Percentiles rank a stretch among this genome's conserved stretches.
These are phyloP conservation scores for Cytidiella melzeri DNA, from an alignment of 768 basidiomycete species.

Conservation along the genomic window DNA sequence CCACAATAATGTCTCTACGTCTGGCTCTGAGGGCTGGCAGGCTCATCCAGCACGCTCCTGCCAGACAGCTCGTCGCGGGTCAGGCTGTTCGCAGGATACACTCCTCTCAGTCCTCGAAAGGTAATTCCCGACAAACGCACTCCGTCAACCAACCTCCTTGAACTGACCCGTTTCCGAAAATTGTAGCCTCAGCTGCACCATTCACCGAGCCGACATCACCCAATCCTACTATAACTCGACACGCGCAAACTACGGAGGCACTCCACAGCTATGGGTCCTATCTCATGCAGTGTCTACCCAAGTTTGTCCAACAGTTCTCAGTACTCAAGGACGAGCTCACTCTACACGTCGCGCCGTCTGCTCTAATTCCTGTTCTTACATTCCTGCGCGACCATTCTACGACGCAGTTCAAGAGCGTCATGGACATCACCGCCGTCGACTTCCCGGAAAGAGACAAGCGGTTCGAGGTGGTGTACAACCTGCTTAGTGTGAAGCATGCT, in stretches of 20 bases:
- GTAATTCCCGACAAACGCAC: slow-evolving; percentile 25
- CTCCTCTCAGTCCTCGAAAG: slow-evolving; percentile 33
- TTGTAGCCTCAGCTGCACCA: slow-evolving; percentile 61
- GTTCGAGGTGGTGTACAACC: slow-evolving; percentile 96
- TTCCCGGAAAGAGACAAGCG: slow-evolving; percentile 89
- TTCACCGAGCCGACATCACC: slow-evolving; percentile 88
- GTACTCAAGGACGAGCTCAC: slow-evolving; percentile 94
- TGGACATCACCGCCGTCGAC: slow-evolving; percentile 95
- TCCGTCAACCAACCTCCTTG: not conserved
- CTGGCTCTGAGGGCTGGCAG: slow-evolving; percentile 38
- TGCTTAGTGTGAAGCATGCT: slow-evolving; percentile 73
- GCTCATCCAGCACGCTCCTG: slow-evolving; percentile 31
- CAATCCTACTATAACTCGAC: slow-evolving; percentile 71
- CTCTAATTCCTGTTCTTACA: slow-evolving; percentile 75
- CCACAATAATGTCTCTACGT: slow-evolving; percentile 36
- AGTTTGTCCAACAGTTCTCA: slow-evolving; percentile 97
- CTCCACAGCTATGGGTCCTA: slow-evolving; percentile 93
- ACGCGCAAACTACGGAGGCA: slow-evolving; percentile 66
- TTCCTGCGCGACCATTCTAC: slow-evolving; percentile 95
- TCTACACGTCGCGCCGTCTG: slow-evolving; percentile 79
- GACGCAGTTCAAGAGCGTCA: slow-evolving; percentile 87
- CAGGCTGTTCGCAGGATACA: slow-evolving; percentile 38
- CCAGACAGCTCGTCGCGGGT: slow-evolving; percentile 25
- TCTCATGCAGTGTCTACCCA: slow-evolving; percentile 87
- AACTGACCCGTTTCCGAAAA: not conserved